These are phyloP conservation scores for Rhinocladiella similis DNA, from an alignment of 2,329 filamentous ascomycete genomes.

Conservation along the genomic window DNA sequence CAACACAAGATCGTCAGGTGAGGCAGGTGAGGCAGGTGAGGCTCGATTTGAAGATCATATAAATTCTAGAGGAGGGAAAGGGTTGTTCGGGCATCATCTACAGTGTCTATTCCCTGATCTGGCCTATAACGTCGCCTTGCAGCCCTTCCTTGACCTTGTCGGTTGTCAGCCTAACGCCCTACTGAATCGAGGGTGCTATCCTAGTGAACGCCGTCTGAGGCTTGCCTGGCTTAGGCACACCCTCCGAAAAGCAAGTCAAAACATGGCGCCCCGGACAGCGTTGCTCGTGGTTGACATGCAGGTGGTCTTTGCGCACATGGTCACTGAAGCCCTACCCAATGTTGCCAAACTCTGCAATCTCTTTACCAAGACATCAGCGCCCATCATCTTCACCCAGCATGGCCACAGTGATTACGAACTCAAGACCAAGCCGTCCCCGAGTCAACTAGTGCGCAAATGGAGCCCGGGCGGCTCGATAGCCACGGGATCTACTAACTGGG, in stretches of 20 bases:
- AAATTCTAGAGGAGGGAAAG: not conserved
- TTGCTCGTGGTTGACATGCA: slow-evolving; percentile 47
- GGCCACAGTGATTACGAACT: slow-evolving; percentile 39
- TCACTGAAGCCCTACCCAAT: slow-evolving; percentile 35
- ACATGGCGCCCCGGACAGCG: slow-evolving; percentile 33
- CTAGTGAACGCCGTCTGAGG: too few species aligned
- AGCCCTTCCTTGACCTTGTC: not conserved
- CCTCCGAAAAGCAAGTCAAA: not conserved
- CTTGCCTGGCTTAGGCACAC: too few species aligned
- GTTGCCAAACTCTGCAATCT: slow-evolving; percentile 34
- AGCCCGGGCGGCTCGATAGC: slow-evolving; percentile 36
- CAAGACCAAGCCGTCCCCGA: slow-evolving; percentile 32
- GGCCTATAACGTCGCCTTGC: not conserved
- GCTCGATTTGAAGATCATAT: too few species aligned
- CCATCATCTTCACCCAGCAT: slow-evolving; percentile 43
- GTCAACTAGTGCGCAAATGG: slow-evolving; percentile 44
- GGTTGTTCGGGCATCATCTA: not conserved
- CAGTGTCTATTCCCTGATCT: too few species aligned
- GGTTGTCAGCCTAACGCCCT: not conserved
- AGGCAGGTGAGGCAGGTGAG: not conserved
- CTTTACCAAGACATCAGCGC: slow-evolving; percentile 32
- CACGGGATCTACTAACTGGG: slow-evolving; percentile 34
- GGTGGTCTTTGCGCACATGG: slow-evolving; percentile 39
- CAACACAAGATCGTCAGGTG: not conserved
- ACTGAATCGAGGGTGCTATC: not conserved